Evolutionary conservation across 768 basidiomycete species (phyloP), one percentile per base, ranked within the genome.

Genomic region (Paxillus rubicundulus): DNA sequence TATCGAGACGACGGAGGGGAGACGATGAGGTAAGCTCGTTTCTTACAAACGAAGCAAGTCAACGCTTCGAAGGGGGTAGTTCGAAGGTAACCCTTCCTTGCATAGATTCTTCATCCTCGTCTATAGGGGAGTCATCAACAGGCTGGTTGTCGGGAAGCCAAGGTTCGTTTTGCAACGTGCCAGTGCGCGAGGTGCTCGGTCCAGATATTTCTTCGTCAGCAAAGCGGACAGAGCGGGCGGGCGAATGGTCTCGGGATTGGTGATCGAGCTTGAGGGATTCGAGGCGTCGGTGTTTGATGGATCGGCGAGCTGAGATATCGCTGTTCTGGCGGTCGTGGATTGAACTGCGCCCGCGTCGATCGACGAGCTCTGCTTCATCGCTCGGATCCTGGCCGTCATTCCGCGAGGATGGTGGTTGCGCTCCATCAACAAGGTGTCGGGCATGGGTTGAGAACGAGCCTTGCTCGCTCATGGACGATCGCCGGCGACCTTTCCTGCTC

Each of bases 141-240:
- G 24, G 24, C 34, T 34, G 58, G 33, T 50, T 44, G 24, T 32
- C 34, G 13, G 42, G 45, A 10, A 53, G 51, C 53, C 50, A 59
- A 46, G 57, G 37, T n/a, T 67, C 61, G 12, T 59, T 63, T 58
- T 62, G 62, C 28, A 47, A 38, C 27, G 28, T 3, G n/a, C 56
- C 43, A 14, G 42, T 60, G 30, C 58, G 61, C 5, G 63, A 65
- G 20, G 67, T 61, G 50, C 2, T 58, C 0, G 55, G 39, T 34
- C 67, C 61, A 5, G 54, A 56, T n/a, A 32, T 54, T n/a, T 57
- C 63, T 47, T 70, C 65, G 28, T 79, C 77, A 36, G 70, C 76
- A 57, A 77, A 80, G 33, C 75, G 72, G 48, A 79, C 70, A 12
- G 77, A 80, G n/a, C 77, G 75, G 9, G 72, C 55, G 1, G 77